These are phyloP conservation scores for Staphylotrichum longicolle DNA, from an alignment of 495 filamentous ascomycete species.

Conservation along the genomic window DNA sequence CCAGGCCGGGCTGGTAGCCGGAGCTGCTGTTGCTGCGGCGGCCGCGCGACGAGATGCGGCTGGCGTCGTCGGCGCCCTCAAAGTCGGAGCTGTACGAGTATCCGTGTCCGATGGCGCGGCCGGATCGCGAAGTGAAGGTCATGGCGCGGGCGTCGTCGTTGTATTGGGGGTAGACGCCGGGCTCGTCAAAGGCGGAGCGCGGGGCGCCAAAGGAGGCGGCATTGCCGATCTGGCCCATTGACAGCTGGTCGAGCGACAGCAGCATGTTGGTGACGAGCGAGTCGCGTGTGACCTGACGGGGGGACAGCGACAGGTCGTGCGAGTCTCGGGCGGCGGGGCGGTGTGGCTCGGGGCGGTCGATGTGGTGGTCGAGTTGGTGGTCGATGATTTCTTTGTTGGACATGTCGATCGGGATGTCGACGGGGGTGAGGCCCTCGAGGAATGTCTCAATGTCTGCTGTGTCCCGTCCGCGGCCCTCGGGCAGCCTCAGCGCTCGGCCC, in stretches of 20 bases:
- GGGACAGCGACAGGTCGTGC: conserved; percentile 79
- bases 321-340: conserved; percentile 59
- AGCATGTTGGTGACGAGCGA: conserved; percentile 93
- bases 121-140: conserved; percentile 37
- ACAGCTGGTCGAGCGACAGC: conserved; percentile 79
- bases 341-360: conserved; percentile 35
- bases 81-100: conserved; percentile 72
- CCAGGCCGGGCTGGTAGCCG: conserved; percentile 60
- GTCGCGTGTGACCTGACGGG: conserved; percentile 72
- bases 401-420: conserved; percentile 33
- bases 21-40: conserved; percentile 82
- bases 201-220: conserved; percentile 19
- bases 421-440: conserved; percentile 34
- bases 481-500: conserved; percentile 31
- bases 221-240: conserved; percentile 49
- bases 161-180: conserved; percentile 26
- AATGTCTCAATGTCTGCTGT: conserved; percentile 38
- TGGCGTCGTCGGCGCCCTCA: conserved; percentile 62
- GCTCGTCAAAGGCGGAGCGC: conserved; percentile 32
- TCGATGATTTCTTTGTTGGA: conserved; percentile 25
- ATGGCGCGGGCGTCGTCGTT: conserved; percentile 37
- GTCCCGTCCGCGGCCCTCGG: conserved; percentile 20
- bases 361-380: too few species aligned
- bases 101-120: conserved; percentile 60
- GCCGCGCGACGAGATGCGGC: conserved; percentile 62